A percentile compares a stretch with the other conserved stretches of the same genome.
These are phyloP conservation scores for Bacterosira constricta DNA, from an alignment of 108 stramenopile species.

Conservation along the genomic window DNA sequence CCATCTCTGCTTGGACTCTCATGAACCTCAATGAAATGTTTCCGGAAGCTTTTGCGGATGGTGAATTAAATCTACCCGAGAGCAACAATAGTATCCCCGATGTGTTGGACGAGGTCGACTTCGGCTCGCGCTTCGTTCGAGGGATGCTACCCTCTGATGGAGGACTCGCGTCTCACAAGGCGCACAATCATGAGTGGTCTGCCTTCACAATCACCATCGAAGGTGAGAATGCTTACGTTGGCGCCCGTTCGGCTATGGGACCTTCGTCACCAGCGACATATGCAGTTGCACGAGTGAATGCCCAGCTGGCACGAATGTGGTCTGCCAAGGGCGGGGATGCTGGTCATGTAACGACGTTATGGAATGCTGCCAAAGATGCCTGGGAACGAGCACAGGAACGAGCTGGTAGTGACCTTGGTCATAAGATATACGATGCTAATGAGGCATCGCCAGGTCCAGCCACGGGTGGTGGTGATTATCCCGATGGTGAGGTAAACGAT, in stretches of 20 bases:
- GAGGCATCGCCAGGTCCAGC: slow-evolving; percentile 35
- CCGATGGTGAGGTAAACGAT: slow-evolving; percentile 15
- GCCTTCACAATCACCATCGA: slow-evolving; percentile 31
- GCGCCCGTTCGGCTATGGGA: slow-evolving; percentile 27
- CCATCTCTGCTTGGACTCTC: slow-evolving; percentile 25
- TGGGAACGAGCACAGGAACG: slow-evolving; percentile 30
- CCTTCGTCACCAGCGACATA: slow-evolving; percentile 34
- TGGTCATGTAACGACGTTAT: slow-evolving; percentile 1
- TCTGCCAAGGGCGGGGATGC: slow-evolving; percentile 1
- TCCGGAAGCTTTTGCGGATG: slow-evolving; percentile 28
- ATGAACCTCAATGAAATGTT: slow-evolving; percentile 25
- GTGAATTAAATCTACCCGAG: slow-evolving; percentile 18
- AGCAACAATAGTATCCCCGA: slow-evolving; percentile 30
- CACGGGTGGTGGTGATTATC: slow-evolving; percentile 31
- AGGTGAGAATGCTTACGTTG: slow-evolving; percentile 7
- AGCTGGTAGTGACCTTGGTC: no score
- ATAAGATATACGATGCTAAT: slow-evolving; percentile 19
- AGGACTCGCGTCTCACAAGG: slow-evolving; percentile 31
- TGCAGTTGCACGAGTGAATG: slow-evolving; percentile 34
- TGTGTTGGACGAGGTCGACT: slow-evolving; percentile 35
- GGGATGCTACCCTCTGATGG: slow-evolving; percentile 36
- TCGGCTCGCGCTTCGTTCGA: slow-evolving; percentile 27
- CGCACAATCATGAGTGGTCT: slow-evolving; percentile 33
- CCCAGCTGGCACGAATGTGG: slow-evolving; percentile 37
- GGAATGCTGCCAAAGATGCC: slow-evolving; percentile 26